Evolutionary conservation across 164 flowering plant genomes (phyloP).

Genomic region (Berberis thunbergii): DNA sequence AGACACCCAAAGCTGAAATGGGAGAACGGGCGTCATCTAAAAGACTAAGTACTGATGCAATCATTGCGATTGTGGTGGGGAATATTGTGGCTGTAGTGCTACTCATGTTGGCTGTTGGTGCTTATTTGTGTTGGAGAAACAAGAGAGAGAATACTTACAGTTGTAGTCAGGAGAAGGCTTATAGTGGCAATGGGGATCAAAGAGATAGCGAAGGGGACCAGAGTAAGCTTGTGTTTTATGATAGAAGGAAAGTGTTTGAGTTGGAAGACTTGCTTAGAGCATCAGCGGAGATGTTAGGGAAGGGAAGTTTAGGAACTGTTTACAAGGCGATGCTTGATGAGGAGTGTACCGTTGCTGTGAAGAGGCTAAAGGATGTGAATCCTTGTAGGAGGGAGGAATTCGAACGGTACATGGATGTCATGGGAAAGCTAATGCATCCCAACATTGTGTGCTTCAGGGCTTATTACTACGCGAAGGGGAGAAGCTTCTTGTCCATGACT

Average conservation of each 20-base stretch:
- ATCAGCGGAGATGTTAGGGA: slow-evolving; percentile 97
- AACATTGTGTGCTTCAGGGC: slow-evolving; percentile 73
- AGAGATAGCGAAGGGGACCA: slow-evolving; percentile 69
- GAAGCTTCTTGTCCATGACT: slow-evolving; percentile 92
- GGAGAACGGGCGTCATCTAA: slow-evolving; percentile 7
- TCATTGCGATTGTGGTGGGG: slow-evolving; percentile 60
- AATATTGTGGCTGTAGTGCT: slow-evolving; percentile 48
- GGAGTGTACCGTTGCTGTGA: slow-evolving; percentile 76
- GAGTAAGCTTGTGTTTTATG: slow-evolving; percentile 83
- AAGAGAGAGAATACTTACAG: neutral
- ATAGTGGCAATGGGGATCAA: slow-evolving; percentile 30
- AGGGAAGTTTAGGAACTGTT: slow-evolving; percentile 91
- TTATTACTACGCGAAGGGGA: slow-evolving; percentile 90
- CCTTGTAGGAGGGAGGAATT: slow-evolving; percentile 82
- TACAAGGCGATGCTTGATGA: slow-evolving; percentile 86
- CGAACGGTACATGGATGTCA: slow-evolving; percentile 90
- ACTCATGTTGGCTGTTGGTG: slow-evolving; percentile 41
- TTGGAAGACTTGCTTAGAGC: slow-evolving; percentile 89
- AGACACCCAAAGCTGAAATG: slow-evolving; percentile 12
- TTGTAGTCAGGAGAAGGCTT: slow-evolving; percentile 40
- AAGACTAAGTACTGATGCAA: slow-evolving; percentile 40
- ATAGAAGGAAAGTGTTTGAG: slow-evolving; percentile 67
- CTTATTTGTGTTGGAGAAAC: slow-evolving; percentile 42
- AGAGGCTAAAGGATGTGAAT: slow-evolving; percentile 88
- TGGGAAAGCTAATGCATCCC: slow-evolving; percentile 76